Base-by-base conservation (phyloP, 2,329 filamentous ascomycete genomes). In the Neodidymelliopsis sp. region DNA sequence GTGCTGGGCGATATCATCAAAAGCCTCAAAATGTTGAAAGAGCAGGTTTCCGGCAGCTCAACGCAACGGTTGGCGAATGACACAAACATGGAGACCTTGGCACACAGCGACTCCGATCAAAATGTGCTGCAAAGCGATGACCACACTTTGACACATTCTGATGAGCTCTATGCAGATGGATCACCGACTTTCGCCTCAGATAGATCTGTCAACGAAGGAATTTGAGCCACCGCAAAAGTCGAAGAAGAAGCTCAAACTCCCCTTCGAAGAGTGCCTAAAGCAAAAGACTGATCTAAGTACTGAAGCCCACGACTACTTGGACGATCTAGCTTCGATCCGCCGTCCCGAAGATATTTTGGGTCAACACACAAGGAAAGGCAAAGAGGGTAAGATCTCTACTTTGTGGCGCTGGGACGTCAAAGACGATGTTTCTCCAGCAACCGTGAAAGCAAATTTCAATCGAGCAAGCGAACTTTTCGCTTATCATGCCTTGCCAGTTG, bases 321-420 rank as follows among this genome's bases (percentile, higher is more conserved):
- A n/a, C n/a, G n/a, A n/a, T n/a, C n/a, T n/a, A n/a, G n/a, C n/a
- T n/a, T n/a, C n/a, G n/a, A n/a, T n/a, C n/a, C n/a, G n/a, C n/a
- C n/a, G n/a, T n/a, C n/a, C 23, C 8, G 12, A 28, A 28, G 9
- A 42, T 19, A 10, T 40, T 30, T 9, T 4, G 16, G 4, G 35
- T 40, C 29, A 19, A 3, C 10, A 13, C 3, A n/a, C 16, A 15
- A 12, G 19, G 11, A 25, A 25, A n/a, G 19, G 25, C 4, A 57
- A 56, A 15, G 53, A 54, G 9, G 54, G 47, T 4, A 62, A 46
- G 25, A 44, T 63, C 0, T 63, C 62, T 3, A 49, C 38, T 2
- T 35, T 39, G 1, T 64, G 60, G 59, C 34, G 51, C 5, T 69
- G 66, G 64, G 11, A 67, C 20, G 18, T 70, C 4, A 33, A 63